Conservation (phyloP, 176 grass and related monocot genomes). For the Avena sativa region DNA sequence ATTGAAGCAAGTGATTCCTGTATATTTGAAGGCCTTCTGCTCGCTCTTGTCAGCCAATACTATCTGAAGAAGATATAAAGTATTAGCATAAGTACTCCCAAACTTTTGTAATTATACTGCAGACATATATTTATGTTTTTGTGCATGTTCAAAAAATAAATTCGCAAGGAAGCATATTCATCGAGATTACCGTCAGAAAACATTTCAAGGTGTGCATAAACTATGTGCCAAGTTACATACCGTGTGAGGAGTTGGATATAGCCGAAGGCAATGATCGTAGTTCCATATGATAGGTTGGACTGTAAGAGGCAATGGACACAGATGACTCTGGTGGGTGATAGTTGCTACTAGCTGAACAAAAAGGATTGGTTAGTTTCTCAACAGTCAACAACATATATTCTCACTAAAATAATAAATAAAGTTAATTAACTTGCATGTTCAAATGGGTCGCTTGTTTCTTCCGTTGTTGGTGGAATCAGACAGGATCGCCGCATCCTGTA, state of each 20-base stretch:
- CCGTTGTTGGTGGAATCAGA: conserved; percentile 76
- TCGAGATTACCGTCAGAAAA: conserved; percentile 1
- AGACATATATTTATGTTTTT: neutral
- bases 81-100: conserved; percentile 32
- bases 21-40: conserved; percentile 97
- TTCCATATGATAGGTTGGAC: conserved; percentile 98
- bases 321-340: conserved; percentile 97
- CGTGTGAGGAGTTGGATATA: conserved; percentile 92
- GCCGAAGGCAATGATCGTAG: conserved; percentile 90
- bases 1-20: conserved; percentile 97
- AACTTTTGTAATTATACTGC: conserved; percentile 1
- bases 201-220: conserved; percentile 16
- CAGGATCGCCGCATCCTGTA: conserved; percentile 90
- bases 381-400: conserved; percentile 5
- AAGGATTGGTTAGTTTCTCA: conserved; percentile 29
- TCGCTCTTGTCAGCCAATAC: conserved; percentile 90
- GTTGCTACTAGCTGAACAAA: conserved; percentile 87
- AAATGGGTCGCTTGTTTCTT: conserved; percentile 95
- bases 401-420: neutral
- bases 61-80: conserved; percentile 68
- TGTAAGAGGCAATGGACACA: conserved; percentile 94
- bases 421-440: conserved; percentile 66
- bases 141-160: conserved; percentile 33
- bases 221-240: conserved; percentile 54
- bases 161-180: conserved; percentile 35